A percentile compares a stretch with the other conserved stretches of the same genome.
Conservation (phyloP, 108 stramenopile genomes). For the Pinguiococcus pyrenoidosus region DNA sequence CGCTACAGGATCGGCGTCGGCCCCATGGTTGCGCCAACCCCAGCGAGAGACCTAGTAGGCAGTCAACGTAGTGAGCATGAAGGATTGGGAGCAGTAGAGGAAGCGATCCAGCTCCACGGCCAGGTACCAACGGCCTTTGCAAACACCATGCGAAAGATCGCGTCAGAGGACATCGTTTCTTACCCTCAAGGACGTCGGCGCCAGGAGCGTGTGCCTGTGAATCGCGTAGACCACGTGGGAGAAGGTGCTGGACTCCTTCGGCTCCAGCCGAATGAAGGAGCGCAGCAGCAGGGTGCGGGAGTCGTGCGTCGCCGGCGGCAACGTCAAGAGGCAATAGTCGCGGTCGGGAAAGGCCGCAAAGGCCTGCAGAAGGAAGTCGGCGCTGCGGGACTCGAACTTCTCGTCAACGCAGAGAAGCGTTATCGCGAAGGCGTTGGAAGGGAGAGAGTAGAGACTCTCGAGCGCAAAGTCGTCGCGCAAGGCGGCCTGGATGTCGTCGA, state of each 20-base stretch:
- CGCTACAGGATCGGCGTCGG: no score
- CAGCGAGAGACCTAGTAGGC: no score
- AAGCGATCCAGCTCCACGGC: no score
- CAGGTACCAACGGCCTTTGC: no score
- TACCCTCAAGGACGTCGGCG: no score
- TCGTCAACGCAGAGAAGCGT: constrained; percentile 20
- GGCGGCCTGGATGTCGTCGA: not conserved
- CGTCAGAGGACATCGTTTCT: no score
- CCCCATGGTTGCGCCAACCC: no score
- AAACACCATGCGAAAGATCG: no score
- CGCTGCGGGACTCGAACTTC: constrained; percentile 10
- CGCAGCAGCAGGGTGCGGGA: constrained; percentile 14
- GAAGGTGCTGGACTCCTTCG: constrained; percentile 18
- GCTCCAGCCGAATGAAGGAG: constrained; percentile 14
- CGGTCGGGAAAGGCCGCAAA: constrained; percentile 31
- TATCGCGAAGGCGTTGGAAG: constrained; percentile 21
- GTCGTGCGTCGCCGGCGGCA: constrained; percentile 13
- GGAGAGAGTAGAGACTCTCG: no score
- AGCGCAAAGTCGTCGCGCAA: not conserved
- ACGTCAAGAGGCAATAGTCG: constrained; percentile 37
- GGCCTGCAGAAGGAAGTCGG: constrained; percentile 32
- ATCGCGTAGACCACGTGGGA: constrained; percentile 31
- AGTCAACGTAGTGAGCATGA: no score
- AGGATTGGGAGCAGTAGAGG: no score
- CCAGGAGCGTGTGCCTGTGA: no score